These are phyloP conservation scores for Musa acuminata DNA, from an alignment of 176 grass and related monocot genomes.

Conservation along the genomic window DNA sequence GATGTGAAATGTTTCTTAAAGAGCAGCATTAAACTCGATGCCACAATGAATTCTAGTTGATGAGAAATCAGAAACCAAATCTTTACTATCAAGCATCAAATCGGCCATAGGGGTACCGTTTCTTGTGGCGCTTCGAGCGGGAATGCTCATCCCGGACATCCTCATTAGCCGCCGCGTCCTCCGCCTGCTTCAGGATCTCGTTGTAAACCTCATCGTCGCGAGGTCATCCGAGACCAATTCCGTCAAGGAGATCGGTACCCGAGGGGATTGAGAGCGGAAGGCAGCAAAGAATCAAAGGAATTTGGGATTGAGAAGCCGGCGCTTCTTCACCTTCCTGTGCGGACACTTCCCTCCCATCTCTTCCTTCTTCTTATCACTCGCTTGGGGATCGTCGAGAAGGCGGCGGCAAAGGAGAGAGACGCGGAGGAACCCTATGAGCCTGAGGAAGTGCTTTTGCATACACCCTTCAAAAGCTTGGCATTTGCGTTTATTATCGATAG, in stretches of 20 bases:
- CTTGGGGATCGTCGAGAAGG: background rate
- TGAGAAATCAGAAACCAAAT: background rate
- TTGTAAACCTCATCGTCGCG: slow-evolving; percentile 72
- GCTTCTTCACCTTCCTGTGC: slow-evolving; percentile 97
- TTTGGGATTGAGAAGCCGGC: slow-evolving; percentile 70
- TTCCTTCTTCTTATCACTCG: background rate
- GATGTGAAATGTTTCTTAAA: background rate
- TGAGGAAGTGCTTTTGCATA: too few relatives aligned
- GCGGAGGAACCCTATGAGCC: background rate
- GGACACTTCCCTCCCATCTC: slow-evolving; percentile 91
- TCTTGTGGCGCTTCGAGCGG: slow-evolving; percentile 88
- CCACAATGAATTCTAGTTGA: too few relatives aligned
- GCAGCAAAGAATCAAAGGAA: slow-evolving; percentile 23
- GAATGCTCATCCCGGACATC: slow-evolving; percentile 52
- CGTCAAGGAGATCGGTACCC: background rate
- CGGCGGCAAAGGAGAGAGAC: background rate
- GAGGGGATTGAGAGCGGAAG: background rate
- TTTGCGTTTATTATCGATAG: too few relatives aligned
- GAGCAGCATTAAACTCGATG: background rate
- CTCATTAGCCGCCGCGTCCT: slow-evolving; percentile 43
- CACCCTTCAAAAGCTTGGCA: too few relatives aligned
- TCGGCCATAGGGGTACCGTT: slow-evolving; percentile 32
- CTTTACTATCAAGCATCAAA: background rate
- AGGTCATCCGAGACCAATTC: slow-evolving; percentile 5
- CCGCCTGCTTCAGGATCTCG: slow-evolving; percentile 72